Conservation (phyloP, 2,329 filamentous ascomycete species). For the Aureobasidium musti region DNA sequence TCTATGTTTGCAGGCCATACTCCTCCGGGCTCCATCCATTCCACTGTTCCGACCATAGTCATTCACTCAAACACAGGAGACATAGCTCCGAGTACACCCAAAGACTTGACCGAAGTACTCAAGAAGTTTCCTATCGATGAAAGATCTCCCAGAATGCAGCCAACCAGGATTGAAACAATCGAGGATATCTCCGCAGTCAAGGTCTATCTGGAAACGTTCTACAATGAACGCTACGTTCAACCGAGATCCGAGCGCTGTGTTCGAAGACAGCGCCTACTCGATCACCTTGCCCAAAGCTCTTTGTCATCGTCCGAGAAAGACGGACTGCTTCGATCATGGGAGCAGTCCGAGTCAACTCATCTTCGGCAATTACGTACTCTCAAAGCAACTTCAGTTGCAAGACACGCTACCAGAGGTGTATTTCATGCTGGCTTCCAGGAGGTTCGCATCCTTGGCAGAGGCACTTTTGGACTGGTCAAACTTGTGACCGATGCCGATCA, state of each 20-base stretch:
- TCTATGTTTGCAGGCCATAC: not conserved
- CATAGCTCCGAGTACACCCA: not conserved
- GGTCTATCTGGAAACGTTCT: slow-evolving; percentile 82
- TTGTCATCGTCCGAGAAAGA: slow-evolving; percentile 58
- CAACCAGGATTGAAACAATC: slow-evolving; percentile 57
- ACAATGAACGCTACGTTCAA: slow-evolving; percentile 65
- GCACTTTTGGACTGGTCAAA: slow-evolving; percentile 90
- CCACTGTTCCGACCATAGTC: not conserved
- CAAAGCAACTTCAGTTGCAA: slow-evolving; percentile 60
- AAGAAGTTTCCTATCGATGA: slow-evolving; percentile 39
- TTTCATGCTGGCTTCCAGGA: slow-evolving; percentile 71
- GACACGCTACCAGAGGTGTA: slow-evolving; percentile 53
- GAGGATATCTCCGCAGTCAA: slow-evolving; percentile 81
- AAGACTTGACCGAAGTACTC: slow-evolving; percentile 39
- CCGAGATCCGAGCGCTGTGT: slow-evolving; percentile 59
- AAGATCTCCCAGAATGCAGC: slow-evolving; percentile 32
- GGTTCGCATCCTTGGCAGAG: slow-evolving; percentile 82
- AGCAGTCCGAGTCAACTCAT: slow-evolving; percentile 68
- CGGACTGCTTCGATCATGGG: slow-evolving; percentile 61
- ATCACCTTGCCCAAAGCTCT: slow-evolving; percentile 61
- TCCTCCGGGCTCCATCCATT: not conserved
- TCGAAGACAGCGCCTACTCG: slow-evolving; percentile 64
- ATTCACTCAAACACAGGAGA: not conserved
- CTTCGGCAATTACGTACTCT: slow-evolving; percentile 71
- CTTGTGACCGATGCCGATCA: slow-evolving; percentile 66